Evolutionary conservation across 306 rosid genomes (phyloP), one percentile per base, ranked within the genome.

Genomic region (Delonix regia): DNA sequence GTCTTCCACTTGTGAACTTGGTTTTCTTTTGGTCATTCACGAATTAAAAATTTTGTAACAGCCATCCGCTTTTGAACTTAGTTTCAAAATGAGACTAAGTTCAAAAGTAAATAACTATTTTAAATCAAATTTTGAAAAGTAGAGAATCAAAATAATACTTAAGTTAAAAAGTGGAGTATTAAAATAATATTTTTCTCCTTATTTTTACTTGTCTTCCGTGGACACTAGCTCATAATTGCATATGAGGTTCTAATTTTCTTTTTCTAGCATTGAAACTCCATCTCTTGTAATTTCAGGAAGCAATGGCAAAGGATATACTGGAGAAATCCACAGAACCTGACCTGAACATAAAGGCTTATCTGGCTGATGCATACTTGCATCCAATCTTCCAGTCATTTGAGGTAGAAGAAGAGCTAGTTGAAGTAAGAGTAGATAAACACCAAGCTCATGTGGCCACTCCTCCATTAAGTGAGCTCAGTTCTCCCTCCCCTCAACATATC

Each of bases 291-390:
- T 12, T 75, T 69, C 89, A 93, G 98, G 99, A 96, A 83, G 99
- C 98, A 53, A 96, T 90, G 96, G 86, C 87, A 44, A 93, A 91
- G 78, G 99, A 93, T 73, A 51, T 85, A 10, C 62, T 86, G 79
- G 98, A 93, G 81, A 83, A 78, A 60, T 78, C 78, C 45, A 73
- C 96, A 16, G 98, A 96, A 82, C 93, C 99, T 33, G 83, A 83
- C 82, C 73, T 89, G 6, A 90, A 91, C 89, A 64, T 93, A 74
- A 83, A 91, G 77, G 93, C 93, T 27, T 93, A 85, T 87, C 82
- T 96, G 61, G 89, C 92, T 0, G 98, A 96, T 73, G 95, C 99
- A 8, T 96, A 96, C 85, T 80, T 96, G 91, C 98, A 93, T 80
- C 97, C 99, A 9, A 96, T 96, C 59, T 96, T 93, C 89, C 83